Evolutionary conservation across 768 basidiomycete genomes (phyloP).

Genomic region (Filobasidium floriforme): DNA sequence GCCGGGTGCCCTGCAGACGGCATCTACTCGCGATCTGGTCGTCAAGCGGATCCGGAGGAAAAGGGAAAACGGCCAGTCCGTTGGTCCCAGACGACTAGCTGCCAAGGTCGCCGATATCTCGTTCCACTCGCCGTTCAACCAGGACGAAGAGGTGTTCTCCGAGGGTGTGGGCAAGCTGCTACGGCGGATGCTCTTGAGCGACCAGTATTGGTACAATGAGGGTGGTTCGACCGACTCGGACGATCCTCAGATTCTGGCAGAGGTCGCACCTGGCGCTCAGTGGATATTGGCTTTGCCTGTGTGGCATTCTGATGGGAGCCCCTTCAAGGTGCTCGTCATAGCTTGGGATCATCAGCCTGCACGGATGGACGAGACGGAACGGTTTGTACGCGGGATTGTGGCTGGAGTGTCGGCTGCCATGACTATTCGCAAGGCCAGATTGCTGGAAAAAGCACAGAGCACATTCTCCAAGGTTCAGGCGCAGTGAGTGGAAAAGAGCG

Average conservation of each 20-base stretch:
- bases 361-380: constrained; percentile 27
- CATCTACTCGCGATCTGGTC: constrained; percentile 31
- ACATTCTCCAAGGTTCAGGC: constrained; percentile 40
- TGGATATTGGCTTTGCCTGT: constrained; percentile 28
- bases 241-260: constrained; percentile 27
- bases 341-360: constrained; percentile 34
- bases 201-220: constrained; percentile 6
- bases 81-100: constrained; percentile 2
- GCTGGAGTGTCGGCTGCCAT: constrained; percentile 33
- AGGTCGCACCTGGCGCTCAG: constrained; percentile 30
- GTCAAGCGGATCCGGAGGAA: constrained; percentile 14
- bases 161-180: constrained; percentile 9
- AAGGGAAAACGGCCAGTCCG: neutral
- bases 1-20: constrained; percentile 30
- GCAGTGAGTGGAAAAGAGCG: constrained; percentile 28
- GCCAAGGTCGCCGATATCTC: constrained; percentile 12
- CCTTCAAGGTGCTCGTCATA: constrained; percentile 31
- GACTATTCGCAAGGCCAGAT: constrained; percentile 32
- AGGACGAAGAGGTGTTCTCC: constrained; percentile 10
- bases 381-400: constrained; percentile 29
- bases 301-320: constrained; percentile 30
- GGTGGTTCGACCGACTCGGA: constrained; percentile 22
- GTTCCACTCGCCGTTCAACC: constrained; percentile 14
- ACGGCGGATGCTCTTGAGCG: neutral
- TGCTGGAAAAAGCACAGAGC: constrained; percentile 35